A percentile compares a stretch with the other conserved stretches of the same genome.
Evolutionary conservation across 805 yeast genomes (phyloP).

Genomic region (Saccharomyces eubayanus): DNA sequence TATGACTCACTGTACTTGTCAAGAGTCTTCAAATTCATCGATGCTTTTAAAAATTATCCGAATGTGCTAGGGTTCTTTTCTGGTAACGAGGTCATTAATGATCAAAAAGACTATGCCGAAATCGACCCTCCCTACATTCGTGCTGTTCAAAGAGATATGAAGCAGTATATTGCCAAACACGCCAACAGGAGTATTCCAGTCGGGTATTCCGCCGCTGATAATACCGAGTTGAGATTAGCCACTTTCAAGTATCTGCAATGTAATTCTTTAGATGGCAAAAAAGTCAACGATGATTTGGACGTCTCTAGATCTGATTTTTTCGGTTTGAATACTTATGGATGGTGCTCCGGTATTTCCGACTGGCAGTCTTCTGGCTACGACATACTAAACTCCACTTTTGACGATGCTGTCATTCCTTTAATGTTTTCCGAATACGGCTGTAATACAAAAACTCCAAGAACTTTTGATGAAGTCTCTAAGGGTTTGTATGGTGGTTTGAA

Average conservation of each 20-base stretch:
- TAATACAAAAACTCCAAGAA: constrained; percentile 66
- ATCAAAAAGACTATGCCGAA: constrained; percentile 49
- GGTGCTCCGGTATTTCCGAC: constrained; percentile 65
- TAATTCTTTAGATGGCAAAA: constrained; percentile 45
- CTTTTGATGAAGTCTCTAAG: constrained; percentile 68
- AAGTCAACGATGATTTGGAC: constrained; percentile 39
- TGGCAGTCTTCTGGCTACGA: constrained; percentile 68
- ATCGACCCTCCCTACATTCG: constrained; percentile 72
- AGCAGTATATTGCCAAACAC: constrained; percentile 62
- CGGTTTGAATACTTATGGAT: constrained; percentile 79
- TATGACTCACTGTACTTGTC: constrained; percentile 64
- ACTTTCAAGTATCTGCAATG: constrained; percentile 80
- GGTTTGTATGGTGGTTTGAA: constrained; percentile 63
- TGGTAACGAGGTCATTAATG: constrained; percentile 89
- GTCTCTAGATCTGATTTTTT: constrained; percentile 73
- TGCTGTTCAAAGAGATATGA: constrained; percentile 90
- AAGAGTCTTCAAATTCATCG: constrained; percentile 77
- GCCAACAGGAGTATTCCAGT: constrained; percentile 77
- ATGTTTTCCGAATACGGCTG: constrained; percentile 80
- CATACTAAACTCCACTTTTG: constrained; percentile 45
- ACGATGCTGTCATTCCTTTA: constrained; percentile 55
- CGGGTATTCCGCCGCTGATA: constrained; percentile 95
- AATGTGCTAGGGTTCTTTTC: constrained; percentile 82
- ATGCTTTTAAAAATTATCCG: constrained; percentile 75
- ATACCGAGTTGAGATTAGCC: constrained; percentile 55